Conservation (phyloP, 345 rosid species). For the Citrus unshiu region DNA sequence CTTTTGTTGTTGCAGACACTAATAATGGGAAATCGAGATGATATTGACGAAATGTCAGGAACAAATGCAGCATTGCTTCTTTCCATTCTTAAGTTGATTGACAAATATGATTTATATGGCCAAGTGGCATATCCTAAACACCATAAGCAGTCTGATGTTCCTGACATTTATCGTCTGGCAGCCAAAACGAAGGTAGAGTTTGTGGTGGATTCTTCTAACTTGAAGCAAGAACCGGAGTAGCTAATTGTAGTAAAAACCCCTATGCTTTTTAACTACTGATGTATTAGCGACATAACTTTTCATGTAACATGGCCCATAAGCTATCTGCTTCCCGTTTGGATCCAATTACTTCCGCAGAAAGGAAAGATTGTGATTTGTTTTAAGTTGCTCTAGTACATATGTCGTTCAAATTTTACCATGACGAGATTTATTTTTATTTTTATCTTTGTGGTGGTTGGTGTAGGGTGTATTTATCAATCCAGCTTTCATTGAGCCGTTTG, state of each 20-base stretch:
- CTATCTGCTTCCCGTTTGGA: background rate
- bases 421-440: background rate
- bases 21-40: slow-evolving; percentile 78
- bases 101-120: slow-evolving; percentile 75
- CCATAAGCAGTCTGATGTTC: slow-evolving; percentile 77
- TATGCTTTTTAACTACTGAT: background rate
- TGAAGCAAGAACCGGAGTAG: background rate
- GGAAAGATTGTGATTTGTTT: background rate
- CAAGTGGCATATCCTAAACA: slow-evolving; percentile 86
- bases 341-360: background rate
- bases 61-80: slow-evolving; percentile 65
- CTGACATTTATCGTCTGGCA: slow-evolving; percentile 70
- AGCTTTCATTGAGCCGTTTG: slow-evolving; percentile 90
- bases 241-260: background rate
- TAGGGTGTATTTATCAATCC: slow-evolving; percentile 95
- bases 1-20: slow-evolving; percentile 49
- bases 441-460: background rate
- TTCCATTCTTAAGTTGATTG: slow-evolving; percentile 68
- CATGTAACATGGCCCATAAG: background rate
- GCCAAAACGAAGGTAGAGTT: slow-evolving; percentile 68
- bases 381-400: background rate
- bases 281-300: background rate
- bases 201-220: background rate
- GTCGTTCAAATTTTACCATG: slow-evolving; percentile 1
- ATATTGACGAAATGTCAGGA: slow-evolving; percentile 68